phyloP scores from a whole-genome alignment of 345 rosid genomes.

The Punica granatum region DNA sequence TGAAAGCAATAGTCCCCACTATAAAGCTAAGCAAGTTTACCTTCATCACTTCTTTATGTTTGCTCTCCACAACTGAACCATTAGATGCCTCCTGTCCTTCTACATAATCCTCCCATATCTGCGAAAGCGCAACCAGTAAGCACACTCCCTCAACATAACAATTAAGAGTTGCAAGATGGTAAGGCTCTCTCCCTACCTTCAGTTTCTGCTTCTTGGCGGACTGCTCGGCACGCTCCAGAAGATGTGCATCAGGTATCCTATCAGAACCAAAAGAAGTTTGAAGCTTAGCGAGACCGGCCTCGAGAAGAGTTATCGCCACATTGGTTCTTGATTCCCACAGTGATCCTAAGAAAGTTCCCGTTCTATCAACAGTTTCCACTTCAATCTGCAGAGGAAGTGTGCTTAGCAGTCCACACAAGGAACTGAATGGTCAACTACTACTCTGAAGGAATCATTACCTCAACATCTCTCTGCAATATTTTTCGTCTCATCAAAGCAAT shows the following conservation, averaged over 20 bases:
- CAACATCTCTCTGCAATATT: constrained; percentile 97
- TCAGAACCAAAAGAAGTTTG: constrained; percentile 83
- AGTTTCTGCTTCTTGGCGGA: constrained; percentile 82
- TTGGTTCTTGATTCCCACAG: constrained; percentile 87
- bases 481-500: constrained; percentile 86
- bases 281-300: constrained; percentile 89
- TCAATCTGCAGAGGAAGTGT: constrained; percentile 45
- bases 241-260: constrained; percentile 70
- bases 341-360: constrained; percentile 94
- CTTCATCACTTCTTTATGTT: constrained; percentile 84
- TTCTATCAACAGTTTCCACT: constrained; percentile 92
- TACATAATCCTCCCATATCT: constrained; percentile 98
- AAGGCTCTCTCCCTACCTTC: constrained; percentile 43
- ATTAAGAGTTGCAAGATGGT: background rate
- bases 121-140: constrained; percentile 13
- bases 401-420: constrained; percentile 3
- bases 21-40: constrained; percentile 17
- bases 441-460: constrained; percentile 29
- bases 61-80: constrained; percentile 60
- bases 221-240: constrained; percentile 81
- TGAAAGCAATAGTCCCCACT: background rate
- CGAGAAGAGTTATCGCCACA: constrained; percentile 62
- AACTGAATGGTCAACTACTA: background rate
- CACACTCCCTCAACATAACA: background rate
- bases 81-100: constrained; percentile 89